Evolutionary conservation across 805 yeast genomes (phyloP), one percentile per base, ranked within the genome.

Genomic region (Starmerella floris): DNA sequence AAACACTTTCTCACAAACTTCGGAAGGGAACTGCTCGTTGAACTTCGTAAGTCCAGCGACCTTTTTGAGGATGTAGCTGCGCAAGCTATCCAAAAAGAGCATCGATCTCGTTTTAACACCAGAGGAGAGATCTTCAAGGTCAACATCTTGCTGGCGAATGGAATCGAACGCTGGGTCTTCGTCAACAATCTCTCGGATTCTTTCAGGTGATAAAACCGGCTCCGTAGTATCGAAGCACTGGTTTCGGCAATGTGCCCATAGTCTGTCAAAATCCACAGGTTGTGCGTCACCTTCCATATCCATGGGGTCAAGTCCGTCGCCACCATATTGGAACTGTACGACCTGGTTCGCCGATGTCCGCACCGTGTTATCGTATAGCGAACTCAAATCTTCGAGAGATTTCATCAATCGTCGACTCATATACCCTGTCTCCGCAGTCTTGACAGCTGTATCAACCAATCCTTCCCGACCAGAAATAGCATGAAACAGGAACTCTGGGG

Each of bases 381-480:
- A 74, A 39, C 95, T 83, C 60, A 91, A 70, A 67, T 91, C 99
- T 66, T 91, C 99, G 55, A 91, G 68, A 5, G 97, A 91, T 63
- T 88, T 88, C 98, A 88, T 88, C 61, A 88, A 71, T 63, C 98
- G 78, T 64, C 98, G 82, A 21, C 97, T 88, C 93, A 88, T 88
- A 65, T 87, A 87, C 59, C 97, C 97, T 4, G 98, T 88, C 62
- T 91, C 99, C 3, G 99, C 99, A 27, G 99, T 91, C 63, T 91
- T 91, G 44, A 91, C 99, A 19, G 99, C 99, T 20, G 99, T 91
- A 70, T 91, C 99, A 45, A 91, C 97, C 61, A 91, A 70, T 65
- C 99, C 99, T 71, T 91, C 99, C 70, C 99, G 83, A 60, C 99
- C 99, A 2, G 97, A 87, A 67, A 91, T 91, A 49, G 99, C 97